A percentile compares a stretch with the other conserved stretches of the same genome.
Conservation (phyloP, 1,139 yeast species). For the Suhomyces bokatorum region DNA sequence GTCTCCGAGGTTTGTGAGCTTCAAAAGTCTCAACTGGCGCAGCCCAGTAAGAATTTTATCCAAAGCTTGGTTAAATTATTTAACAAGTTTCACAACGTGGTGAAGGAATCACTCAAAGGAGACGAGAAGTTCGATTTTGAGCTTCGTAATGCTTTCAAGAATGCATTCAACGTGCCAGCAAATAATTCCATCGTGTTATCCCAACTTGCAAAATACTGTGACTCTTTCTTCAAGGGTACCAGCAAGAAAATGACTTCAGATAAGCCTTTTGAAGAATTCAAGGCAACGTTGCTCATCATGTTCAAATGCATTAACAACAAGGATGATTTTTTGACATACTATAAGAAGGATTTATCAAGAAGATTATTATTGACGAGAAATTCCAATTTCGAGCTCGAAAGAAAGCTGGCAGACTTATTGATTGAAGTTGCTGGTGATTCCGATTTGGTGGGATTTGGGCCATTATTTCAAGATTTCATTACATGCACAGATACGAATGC, state of each 20-base stretch:
- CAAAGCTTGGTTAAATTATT: constrained; percentile 8
- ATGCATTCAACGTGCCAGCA: constrained; percentile 25
- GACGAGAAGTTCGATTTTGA: constrained; percentile 30
- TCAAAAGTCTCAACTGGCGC: neutral
- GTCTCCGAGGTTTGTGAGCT: constrained; percentile 7
- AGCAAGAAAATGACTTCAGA: constrained; percentile 11
- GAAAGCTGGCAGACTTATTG: constrained; percentile 11
- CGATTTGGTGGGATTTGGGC: constrained; percentile 27
- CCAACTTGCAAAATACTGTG: constrained; percentile 39
- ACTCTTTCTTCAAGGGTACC: constrained; percentile 27
- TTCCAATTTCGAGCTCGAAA: constrained; percentile 26
- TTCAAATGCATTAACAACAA: constrained; percentile 41
- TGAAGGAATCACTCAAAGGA: constrained; percentile 8
- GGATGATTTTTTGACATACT: constrained; percentile 32
- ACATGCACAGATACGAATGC: constrained; percentile 22
- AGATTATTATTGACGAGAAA: constrained; percentile 33
- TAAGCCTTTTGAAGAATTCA: constrained; percentile 21
- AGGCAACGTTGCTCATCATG: constrained; percentile 24
- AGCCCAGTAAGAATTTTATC: neutral
- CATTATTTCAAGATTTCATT: constrained; percentile 38
- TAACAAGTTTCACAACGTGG: constrained; percentile 9
- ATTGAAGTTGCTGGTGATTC: constrained; percentile 26
- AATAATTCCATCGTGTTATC: constrained; percentile 22
- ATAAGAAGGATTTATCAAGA: constrained; percentile 40
- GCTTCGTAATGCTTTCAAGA: constrained; percentile 28